phyloP scores from a whole-genome alignment of 352 stramenopile genomes.

The Aphanomyces stellatus region DNA sequence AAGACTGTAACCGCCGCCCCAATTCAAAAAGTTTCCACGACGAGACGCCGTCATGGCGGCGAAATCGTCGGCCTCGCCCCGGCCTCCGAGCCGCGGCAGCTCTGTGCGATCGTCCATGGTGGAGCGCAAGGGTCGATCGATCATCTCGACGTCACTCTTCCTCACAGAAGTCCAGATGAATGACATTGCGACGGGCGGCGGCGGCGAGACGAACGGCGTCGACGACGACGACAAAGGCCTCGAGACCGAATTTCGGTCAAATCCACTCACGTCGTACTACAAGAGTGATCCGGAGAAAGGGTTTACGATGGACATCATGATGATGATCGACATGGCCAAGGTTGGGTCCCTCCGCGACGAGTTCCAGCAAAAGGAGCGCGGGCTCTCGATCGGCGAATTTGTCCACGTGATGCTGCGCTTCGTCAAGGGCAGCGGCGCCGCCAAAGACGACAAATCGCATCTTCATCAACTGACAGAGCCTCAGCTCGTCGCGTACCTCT shows the following conservation, averaged over 20 bases:
- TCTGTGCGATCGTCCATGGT: too few relatives aligned
- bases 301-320: constrained; percentile 90
- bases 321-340: constrained; percentile 87
- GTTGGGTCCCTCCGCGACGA: constrained; percentile 72
- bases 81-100: neutral
- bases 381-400: constrained; percentile 76
- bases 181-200: neutral
- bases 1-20: too few relatives aligned
- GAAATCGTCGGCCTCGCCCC: neutral
- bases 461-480: constrained; percentile 54
- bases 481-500: constrained; percentile 77
- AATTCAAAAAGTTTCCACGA: too few relatives aligned
- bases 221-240: neutral
- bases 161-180: constrained; percentile 10
- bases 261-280: constrained; percentile 28
- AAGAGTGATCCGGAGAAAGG: constrained; percentile 70
- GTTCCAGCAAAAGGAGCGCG: constrained; percentile 76
- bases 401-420: constrained; percentile 83
- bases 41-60: too few relatives aligned
- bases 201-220: neutral
- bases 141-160: neutral
- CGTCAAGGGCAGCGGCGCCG: constrained; percentile 36
- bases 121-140: too few relatives aligned
- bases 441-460: constrained; percentile 53
- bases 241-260: constrained; percentile 6